phyloP scores from a whole-genome alignment of 306 rosid genomes.

The Astragalus membranaceus region DNA sequence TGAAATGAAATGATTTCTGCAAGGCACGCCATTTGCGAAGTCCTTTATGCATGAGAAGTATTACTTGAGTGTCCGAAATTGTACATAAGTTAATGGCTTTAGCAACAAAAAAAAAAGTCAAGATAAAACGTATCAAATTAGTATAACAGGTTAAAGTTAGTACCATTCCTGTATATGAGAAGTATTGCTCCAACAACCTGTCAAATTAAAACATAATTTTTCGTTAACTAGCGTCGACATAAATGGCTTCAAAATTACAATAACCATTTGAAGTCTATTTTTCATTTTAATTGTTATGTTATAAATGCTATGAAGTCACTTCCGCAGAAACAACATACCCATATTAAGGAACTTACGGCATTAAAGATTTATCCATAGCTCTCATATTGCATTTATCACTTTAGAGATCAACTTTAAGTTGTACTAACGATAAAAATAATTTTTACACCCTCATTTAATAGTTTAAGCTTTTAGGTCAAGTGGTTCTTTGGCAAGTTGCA shows the following conservation, averaged over 20 bases:
- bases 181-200: conserved; percentile 83
- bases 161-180: conserved; percentile 80
- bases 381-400: not conserved
- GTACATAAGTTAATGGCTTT: not conserved
- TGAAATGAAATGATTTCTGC: not conserved
- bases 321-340: too few relatives aligned
- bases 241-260: not conserved
- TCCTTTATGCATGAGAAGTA: not conserved
- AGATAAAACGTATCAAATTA: not conserved
- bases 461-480: conserved; percentile 15
- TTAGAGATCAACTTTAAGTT: conserved; percentile 3
- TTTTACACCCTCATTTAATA: not conserved
- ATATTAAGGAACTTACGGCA: too few relatives aligned
- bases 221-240: conserved; percentile 18
- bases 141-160: not conserved
- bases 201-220: conserved; percentile 27
- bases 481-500: conserved; percentile 11
- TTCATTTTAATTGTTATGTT: not conserved
- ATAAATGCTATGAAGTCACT: not conserved
- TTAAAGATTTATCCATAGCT: conserved; percentile 1
- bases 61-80: not conserved
- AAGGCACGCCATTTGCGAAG: not conserved
- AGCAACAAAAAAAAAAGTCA: not conserved
- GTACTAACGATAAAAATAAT: conserved; percentile 5
- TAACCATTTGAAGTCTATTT: not conserved